Percentiles rank a stretch among this genome's conserved stretches.
Conservation (phyloP, 139 green algal species). For the Chlamydomonas sp. region DNA sequence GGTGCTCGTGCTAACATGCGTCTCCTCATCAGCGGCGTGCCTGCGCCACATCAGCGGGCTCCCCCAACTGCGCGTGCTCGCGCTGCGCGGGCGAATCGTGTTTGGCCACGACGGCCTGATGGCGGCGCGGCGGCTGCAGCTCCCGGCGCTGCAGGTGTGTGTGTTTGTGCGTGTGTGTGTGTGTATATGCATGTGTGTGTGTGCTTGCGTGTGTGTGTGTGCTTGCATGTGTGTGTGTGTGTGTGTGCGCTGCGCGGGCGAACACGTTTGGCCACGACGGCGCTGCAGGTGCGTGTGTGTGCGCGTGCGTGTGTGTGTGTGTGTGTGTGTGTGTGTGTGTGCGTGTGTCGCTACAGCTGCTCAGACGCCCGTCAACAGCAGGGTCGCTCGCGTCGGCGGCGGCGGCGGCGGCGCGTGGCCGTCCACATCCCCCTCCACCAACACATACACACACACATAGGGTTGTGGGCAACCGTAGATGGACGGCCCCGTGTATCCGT, state of each 20-base stretch:
- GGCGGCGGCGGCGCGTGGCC: too few relatives aligned
- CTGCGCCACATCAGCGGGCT: background rate
- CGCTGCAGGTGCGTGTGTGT: background rate
- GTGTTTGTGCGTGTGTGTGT: too few relatives aligned
- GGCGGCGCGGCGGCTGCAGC: background rate
- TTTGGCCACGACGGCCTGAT: background rate
- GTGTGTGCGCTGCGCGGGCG: background rate
- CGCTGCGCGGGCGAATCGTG: background rate
- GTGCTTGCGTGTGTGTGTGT: background rate
- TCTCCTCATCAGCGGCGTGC: background rate
- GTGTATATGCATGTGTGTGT: slow-evolving; percentile 1
- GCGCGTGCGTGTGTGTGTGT: background rate
- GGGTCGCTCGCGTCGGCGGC: too few relatives aligned
- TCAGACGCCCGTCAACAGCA: too few relatives aligned
- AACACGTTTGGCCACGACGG: background rate
- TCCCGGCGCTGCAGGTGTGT: background rate
- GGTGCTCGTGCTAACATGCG: background rate
- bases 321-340: slow-evolving; percentile 3
- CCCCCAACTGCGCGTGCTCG: background rate
- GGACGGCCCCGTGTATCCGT: too few relatives aligned
- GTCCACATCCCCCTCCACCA: too few relatives aligned
- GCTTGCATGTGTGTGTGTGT: too few relatives aligned
- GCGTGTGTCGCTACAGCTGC: background rate
- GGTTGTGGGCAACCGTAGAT: too few relatives aligned
- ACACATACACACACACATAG: too few relatives aligned